Evolutionary conservation across 306 rosid species (phyloP), one percentile per base, ranked within the genome.

Genomic region (Prunus mongolica): DNA sequence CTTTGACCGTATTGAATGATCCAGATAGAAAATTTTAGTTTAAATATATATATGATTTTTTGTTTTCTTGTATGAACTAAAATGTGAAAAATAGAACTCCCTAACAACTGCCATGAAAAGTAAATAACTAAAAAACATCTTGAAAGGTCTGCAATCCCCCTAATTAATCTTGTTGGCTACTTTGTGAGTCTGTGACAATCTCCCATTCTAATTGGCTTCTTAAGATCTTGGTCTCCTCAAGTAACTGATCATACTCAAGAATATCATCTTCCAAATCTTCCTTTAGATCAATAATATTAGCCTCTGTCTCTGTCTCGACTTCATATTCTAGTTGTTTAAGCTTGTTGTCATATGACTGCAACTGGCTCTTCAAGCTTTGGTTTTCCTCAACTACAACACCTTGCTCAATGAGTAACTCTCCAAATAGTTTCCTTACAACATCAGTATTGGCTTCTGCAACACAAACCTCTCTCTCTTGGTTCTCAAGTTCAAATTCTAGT

Each of bases 241-340:
- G 91, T 75, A 93, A 84, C 67, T 96, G 94, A 65, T 89, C 98
- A 66, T 91, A 91, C 85, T 88, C 97, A 3, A 88, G 93, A 60
- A 93, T 85, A 74, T 90, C 86, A 18, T 93, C 97, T 78, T 91
- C 93, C 7, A 96, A 87, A 79, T 93, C 96, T 79, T 91, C 88
- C 67, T 44, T 67, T 11, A 45, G 19, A 25, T 15, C 16, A 8
- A 15, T 13, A 45, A 49, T 46, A n/a, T 44, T 45, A 12, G 27
- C 32, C 9, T 60, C 4, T 27, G 65, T 25, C 65, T 60, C 12
- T 60, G 65, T 60, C 28, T 16, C 65, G 3, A 25, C 0, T 25
- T 25, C 34, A 10, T 12, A 5, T 60, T 60, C 38, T 12, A 24
- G 32, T 0, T 60, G 27, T 60, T 25, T 25, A 5, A 60, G 19